Base-by-base conservation (phyloP, 495 filamentous ascomycete genomes). In the Chaetomium tenue region DNA sequence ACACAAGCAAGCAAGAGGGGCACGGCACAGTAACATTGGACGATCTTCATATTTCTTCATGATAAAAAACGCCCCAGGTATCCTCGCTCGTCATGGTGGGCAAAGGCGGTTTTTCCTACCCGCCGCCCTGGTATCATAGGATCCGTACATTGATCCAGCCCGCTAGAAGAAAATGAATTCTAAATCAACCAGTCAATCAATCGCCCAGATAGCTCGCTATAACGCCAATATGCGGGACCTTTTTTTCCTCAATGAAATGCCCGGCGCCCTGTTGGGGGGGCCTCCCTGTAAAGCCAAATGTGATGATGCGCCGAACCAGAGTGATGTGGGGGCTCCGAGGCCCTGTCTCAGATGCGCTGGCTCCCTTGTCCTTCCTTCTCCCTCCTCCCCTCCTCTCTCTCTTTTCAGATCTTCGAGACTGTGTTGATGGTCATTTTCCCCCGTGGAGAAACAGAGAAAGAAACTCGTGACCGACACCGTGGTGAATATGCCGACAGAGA, bases 51-150 rank as follows among this genome's bases (percentile, higher is more conserved):
- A 37, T 37, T 37, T 37, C 33, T 8, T 37, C 33, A 12, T 37
- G 5, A 37, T 37, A 3, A 37, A 37, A 37, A 37, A 37, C 33
- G 33, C 33, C 33, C 8, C 5, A 37, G 11, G 33, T 37, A 37
- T 37, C 33, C 33, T 5, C 33, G 5, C 48, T 51, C 48, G 22
- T 51, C n/a, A 9, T 22, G 46, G n/a, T 48, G 22, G 22, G 22
- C 48, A 33, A 54, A 2, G 3, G n/a, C 53, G 28, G 30, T 22
- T 12, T 37, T 55, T n/a, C 8, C 12, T 30, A 4, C n/a, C 56
- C 39, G 42, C 44, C 18, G 57, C 58, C 37, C 23, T 44, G 60
- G 60, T 61, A 61, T 61, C 60, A 61, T 61, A 12, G 60, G 12
- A 44, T 40, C 20, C 37, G 28, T 7, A 28, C 8, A 13, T 46